Base-by-base conservation (phyloP, 139 green algal genomes). In the Pleodorina starrii region DNA sequence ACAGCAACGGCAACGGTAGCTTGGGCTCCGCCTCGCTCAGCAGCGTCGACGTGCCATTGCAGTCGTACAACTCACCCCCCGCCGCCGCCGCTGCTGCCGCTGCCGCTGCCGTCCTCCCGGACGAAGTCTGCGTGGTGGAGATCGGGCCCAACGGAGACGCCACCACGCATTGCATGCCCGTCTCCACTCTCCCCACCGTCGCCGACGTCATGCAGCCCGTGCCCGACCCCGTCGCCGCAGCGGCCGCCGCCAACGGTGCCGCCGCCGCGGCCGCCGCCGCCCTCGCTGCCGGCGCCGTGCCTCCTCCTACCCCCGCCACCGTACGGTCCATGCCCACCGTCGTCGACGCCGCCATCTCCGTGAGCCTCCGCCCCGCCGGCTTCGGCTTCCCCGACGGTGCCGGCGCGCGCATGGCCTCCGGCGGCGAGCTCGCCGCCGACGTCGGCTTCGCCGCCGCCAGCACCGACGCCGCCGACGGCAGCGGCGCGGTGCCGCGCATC, bases 91-190 rank as follows among this genome's bases (percentile, higher is more conserved):
- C 6, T 21, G 57, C 79, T 1, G 57, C 14, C 27, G 38, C 38
- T 29, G 57, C 51, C 11, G 78, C 78, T 16, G 21, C 0, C 46
- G 29, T 7, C 5, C 6, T 17, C 9, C 29, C 27, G 5, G 81
- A 78, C 16, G 83, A 88, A 44, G 83, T 88, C 29, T 88, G 83
- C 25, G 83, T 88, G 42, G 66, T 88, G 9, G 83, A 80, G n/a
- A 21, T 71, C 19, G 83, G 54, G 10, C 38, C 66, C 23, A 23
- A 88, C 46, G 83, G 83, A 66, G 44, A 50, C 44, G 7, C 35
- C 35, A 88, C 83, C 35, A 69, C 36, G 19, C 66, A n/a, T 32
- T 88, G 83, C 66, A 80, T 88, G 83, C 83, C 66, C 32, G 66
- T 54, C 46, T 71, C 83, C 42, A 36, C 68, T 23, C 3, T 75